Evolutionary conservation across 2,329 filamentous ascomycete genomes (phyloP), one percentile per base, ranked within the genome.

Genomic region (Ambrosiella xylebori): DNA sequence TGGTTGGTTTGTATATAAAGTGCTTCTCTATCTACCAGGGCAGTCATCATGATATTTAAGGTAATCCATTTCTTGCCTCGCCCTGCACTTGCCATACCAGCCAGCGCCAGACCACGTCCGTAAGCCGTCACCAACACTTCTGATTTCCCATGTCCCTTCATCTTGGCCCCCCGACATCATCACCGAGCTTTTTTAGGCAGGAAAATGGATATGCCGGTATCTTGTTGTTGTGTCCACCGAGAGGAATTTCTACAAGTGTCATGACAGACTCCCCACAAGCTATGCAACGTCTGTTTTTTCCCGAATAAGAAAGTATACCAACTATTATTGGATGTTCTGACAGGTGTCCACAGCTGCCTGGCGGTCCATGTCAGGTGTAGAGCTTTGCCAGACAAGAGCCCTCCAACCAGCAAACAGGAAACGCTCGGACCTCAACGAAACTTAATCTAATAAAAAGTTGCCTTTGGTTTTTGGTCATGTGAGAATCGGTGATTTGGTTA

Each of bases 181-280:
- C 47, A 1, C 17, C 17, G 17, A 3, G 13, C 15, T 54, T 44
- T 45, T 57, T 57, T 57, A 57, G 56, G 56, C 56, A 57, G 56
- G 39, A 45, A 57, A 57, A 13, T 27, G 41, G 45, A 36, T 45
- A 17, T 38, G 50, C 52, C 52, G 52, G 55, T 12, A 11, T 27
- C 38, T 41, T 19, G 11, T 35, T 35, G 7, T 13, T 39, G n/a
- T 19, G 4, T 15, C 35, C 36, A 41, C 38, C 38, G 38, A 6
- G 38, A 17, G 53, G 53, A 11, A 55, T 35, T 36, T 13, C 13
- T 11, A 11, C 9, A 37, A 51, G 15, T 35, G 8, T 11, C 15
- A 51, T 49, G 8, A 3, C 12, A 49, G 12, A 27, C n/a, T 19
- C n/a, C 47, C 17, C 17, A 51, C 27, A 11, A 51, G 27, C 11